Conservation (phyloP, 1,284 basidiomycete species). For the Trametes polyzona region DNA sequence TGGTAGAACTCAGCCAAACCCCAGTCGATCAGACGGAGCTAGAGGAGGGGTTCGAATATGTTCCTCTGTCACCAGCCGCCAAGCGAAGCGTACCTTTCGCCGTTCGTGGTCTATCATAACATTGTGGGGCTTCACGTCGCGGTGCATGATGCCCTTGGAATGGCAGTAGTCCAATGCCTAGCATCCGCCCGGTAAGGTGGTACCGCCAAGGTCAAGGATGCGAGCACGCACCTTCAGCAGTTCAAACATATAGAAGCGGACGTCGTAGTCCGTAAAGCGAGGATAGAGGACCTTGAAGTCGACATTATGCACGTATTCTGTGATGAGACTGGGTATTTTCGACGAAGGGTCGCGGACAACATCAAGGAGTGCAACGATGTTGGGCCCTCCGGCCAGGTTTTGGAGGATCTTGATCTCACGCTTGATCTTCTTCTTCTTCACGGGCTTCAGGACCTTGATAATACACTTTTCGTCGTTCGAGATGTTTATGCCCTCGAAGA, state of each 20-base stretch:
- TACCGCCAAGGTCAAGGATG: background rate
- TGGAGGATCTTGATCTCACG: slow-evolving; percentile 99
- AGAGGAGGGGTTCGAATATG: slow-evolving; percentile 13
- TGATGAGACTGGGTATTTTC: slow-evolving; percentile 96
- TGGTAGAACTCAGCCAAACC: slow-evolving; percentile 99
- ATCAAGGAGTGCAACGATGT: slow-evolving; percentile 87
- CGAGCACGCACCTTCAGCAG: slow-evolving; percentile 77
- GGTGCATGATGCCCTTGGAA: slow-evolving; percentile 98
- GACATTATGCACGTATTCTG: slow-evolving; percentile 98
- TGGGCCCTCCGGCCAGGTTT: slow-evolving; percentile 96
- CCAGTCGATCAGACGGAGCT: slow-evolving; percentile 98
- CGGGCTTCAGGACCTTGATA: slow-evolving; percentile 98
- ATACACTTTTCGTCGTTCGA: slow-evolving; percentile 95
- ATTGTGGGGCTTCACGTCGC: slow-evolving; percentile 99
- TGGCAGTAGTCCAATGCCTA: slow-evolving; percentile 97
- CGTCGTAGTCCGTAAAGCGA: slow-evolving; percentile 93
- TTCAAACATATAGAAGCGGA: slow-evolving; percentile 97
- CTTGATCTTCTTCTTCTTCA: slow-evolving; percentile 99
- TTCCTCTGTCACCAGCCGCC: background rate
- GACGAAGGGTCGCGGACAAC: slow-evolving; percentile 94
- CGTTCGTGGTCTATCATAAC: slow-evolving; percentile 99
- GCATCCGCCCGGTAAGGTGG: slow-evolving; percentile 8
- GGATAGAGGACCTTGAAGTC: slow-evolving; percentile 98
- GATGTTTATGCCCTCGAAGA: slow-evolving; percentile 97
- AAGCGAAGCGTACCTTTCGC: slow-evolving; percentile 68